A percentile compares a stretch with the other conserved stretches of the same genome.
Conservation (phyloP, 352 stramenopile genomes). For the Lagenidium giganteum region DNA sequence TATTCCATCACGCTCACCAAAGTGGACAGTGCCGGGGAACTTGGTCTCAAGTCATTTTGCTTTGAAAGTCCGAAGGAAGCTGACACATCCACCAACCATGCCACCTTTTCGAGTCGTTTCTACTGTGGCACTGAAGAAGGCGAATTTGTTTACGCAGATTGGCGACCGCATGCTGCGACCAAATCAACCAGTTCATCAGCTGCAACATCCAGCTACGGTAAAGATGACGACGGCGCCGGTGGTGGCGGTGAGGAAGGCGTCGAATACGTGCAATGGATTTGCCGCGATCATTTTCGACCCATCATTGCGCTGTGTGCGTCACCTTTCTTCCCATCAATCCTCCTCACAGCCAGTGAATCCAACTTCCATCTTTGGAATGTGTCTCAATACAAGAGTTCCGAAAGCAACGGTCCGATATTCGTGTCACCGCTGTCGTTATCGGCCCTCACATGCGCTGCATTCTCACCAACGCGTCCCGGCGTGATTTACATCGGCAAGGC, state of each 20-base stretch:
- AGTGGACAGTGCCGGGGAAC: slow-evolving; percentile 59
- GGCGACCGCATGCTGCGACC: slow-evolving; percentile 60
- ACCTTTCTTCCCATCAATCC: slow-evolving; percentile 89
- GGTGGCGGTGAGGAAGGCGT: slow-evolving; percentile 45
- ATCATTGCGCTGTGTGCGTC: slow-evolving; percentile 77
- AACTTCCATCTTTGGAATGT: slow-evolving; percentile 93
- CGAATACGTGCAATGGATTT: slow-evolving; percentile 91
- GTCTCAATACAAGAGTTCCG: slow-evolving; percentile 27
- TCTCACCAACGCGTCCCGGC: slow-evolving; percentile 84
- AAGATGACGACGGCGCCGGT: slow-evolving; percentile 26
- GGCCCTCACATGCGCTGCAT: slow-evolving; percentile 79
- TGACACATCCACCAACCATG: slow-evolving; percentile 17
- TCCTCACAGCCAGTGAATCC: slow-evolving; percentile 85
- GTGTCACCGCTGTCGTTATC: slow-evolving; percentile 73
- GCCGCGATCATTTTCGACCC: slow-evolving; percentile 82
- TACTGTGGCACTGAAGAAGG: slow-evolving; percentile 87
- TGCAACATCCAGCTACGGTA: slow-evolving; percentile 3
- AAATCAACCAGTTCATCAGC: slow-evolving; percentile 10
- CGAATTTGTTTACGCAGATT: slow-evolving; percentile 88
- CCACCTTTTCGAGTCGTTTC: slow-evolving; percentile 55
- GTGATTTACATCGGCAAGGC: slow-evolving; percentile 87
- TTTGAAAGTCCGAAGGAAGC: slow-evolving; percentile 62
- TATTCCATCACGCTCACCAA: slow-evolving; percentile 81
- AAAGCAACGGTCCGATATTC: slow-evolving; percentile 78
- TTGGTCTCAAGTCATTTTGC: slow-evolving; percentile 60